Conservation (phyloP, 176 grass and related monocot species). For the Triticum turgidum region DNA sequence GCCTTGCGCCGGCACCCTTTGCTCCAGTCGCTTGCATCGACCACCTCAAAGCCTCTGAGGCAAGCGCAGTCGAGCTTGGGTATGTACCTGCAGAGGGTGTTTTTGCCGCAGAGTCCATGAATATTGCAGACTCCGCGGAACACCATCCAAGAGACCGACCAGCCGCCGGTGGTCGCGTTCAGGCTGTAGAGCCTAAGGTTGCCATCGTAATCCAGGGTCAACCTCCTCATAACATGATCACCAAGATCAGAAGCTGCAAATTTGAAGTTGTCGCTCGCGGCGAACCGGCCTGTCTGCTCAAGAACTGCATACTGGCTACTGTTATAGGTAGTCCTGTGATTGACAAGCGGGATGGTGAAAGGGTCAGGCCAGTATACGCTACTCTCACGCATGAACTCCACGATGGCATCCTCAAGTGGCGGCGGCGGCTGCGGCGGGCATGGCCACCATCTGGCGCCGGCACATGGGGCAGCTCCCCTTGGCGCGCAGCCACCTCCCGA, state of each 20-base stretch:
- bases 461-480: slow-evolving; percentile 17
- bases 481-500: neutral
- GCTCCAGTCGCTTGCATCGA: slow-evolving; percentile 43
- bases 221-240: slow-evolving; percentile 34
- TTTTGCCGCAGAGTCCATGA: slow-evolving; percentile 49
- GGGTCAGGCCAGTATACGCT: too few species aligned
- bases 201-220: slow-evolving; percentile 63
- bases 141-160: slow-evolving; percentile 51
- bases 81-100: slow-evolving; percentile 41
- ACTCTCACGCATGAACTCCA: too few species aligned
- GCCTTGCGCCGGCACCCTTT: neutral
- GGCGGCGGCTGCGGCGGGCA: neutral
- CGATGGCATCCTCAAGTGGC: too few species aligned
- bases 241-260: slow-evolving; percentile 54
- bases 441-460: neutral
- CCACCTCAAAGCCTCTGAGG: slow-evolving; percentile 44
- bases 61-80: slow-evolving; percentile 31
- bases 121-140: slow-evolving; percentile 24
- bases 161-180: neutral
- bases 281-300: slow-evolving; percentile 37
- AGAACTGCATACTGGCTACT: slow-evolving; percentile 32
- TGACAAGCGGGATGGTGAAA: neutral
- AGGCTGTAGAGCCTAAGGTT: slow-evolving; percentile 60
- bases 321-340: slow-evolving; percentile 29
- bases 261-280: slow-evolving; percentile 19